A percentile compares a stretch with the other conserved stretches of the same genome.
Conservation (phyloP, 1,284 basidiomycete species). For the Papiliotrema laurentii region DNA sequence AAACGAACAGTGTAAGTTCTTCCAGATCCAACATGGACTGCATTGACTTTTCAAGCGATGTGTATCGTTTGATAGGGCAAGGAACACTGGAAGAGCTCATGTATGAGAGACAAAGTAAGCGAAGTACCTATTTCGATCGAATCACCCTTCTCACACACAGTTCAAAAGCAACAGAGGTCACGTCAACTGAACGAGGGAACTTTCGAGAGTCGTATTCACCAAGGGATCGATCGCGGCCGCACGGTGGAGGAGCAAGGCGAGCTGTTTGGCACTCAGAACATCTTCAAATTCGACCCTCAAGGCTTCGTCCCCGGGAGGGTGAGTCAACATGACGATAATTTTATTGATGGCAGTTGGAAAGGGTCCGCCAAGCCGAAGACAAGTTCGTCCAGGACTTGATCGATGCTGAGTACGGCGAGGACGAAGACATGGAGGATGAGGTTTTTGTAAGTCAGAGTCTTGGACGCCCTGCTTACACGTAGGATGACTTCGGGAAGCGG, state of each 20-base stretch:
- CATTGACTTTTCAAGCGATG: conserved; percentile 32
- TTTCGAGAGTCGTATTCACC: conserved; percentile 40
- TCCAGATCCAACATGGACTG: neutral
- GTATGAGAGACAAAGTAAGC: conserved; percentile 48
- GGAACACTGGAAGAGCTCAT: conserved; percentile 52
- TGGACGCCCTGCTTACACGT: neutral
- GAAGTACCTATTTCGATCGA: too few species aligned
- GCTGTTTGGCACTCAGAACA: conserved; percentile 45
- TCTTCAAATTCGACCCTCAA: conserved; percentile 41
- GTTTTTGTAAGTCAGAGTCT: conserved; percentile 12
- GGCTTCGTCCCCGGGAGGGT: conserved; percentile 38
- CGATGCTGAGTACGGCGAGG: conserved; percentile 25
- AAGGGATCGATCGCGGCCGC: conserved; percentile 34
- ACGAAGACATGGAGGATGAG: conserved; percentile 11
- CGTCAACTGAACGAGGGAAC: conserved; percentile 45
- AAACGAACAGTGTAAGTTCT: conserved; percentile 50
- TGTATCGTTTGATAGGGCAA: conserved; percentile 53
- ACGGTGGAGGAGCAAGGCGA: conserved; percentile 34
- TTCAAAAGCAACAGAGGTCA: conserved; percentile 41
- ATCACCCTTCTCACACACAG: conserved; percentile 24
- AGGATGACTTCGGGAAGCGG: conserved; percentile 20
- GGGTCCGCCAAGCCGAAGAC: conserved; percentile 29
- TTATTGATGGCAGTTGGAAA: conserved; percentile 26
- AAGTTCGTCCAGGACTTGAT: conserved; percentile 27
- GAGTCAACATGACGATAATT: conserved; percentile 2